Evolutionary conservation across 148 eudicot genomes (phyloP).

Genomic region (Vaccinium darrowii): DNA sequence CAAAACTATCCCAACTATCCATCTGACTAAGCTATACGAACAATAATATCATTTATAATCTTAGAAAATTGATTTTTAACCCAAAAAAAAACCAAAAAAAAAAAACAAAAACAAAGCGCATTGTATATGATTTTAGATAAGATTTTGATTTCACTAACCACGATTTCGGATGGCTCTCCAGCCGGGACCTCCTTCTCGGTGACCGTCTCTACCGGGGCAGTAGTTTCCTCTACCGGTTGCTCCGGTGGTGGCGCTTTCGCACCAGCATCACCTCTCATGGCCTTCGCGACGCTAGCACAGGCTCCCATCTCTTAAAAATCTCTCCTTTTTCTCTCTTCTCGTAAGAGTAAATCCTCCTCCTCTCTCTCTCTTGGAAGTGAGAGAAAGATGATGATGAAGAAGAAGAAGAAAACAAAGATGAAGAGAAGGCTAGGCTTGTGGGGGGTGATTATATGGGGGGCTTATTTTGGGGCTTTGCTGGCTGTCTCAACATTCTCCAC

Average conservation of each 20-base stretch:
- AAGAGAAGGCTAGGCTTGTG: not conserved
- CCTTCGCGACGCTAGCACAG: constrained; percentile 33
- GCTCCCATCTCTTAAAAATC: constrained; percentile 29
- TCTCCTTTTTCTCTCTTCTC: not conserved
- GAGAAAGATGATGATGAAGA: not conserved
- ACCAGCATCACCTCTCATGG: constrained; percentile 21
- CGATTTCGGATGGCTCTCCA: constrained; percentile 9
- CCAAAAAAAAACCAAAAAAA: not conserved
- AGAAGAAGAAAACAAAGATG: not conserved
- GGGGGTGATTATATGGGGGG: not conserved
- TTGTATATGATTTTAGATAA: not conserved
- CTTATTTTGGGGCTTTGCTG: not conserved
- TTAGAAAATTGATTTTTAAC: not conserved
- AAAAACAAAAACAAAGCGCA: not conserved
- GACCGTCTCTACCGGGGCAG: not conserved
- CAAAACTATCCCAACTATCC: not conserved
- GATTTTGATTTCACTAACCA: constrained; percentile 4
- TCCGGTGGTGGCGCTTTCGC: constrained; percentile 27
- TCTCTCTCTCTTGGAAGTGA: constrained; percentile 11
- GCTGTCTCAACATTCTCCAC: constrained; percentile 5
- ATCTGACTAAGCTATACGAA: not conserved
- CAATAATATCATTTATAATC: not conserved
- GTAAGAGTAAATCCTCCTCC: not conserved
- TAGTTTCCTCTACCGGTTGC: constrained; percentile 19
- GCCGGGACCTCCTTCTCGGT: not conserved